phyloP scores from a whole-genome alignment of 176 grass and related monocot genomes.

The Thalia dealbata region DNA sequence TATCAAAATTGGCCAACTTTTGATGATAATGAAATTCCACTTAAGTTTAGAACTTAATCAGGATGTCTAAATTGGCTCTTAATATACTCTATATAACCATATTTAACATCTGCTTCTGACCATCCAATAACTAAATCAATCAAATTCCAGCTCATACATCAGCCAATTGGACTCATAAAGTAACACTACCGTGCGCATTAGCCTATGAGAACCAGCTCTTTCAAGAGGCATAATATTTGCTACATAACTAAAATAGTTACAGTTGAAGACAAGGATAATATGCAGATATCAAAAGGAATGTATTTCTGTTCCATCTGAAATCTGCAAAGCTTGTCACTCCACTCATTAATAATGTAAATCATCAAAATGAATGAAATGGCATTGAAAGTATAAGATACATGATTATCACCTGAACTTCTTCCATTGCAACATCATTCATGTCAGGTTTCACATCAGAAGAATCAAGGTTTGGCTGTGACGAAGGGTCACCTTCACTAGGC shows the following conservation, averaged over 20 bases:
- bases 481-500: slow-evolving; percentile 6
- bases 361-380: background rate
- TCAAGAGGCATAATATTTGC: background rate
- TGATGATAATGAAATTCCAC: background rate
- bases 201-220: background rate
- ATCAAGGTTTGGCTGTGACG: slow-evolving; percentile 2
- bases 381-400: background rate
- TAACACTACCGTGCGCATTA: background rate
- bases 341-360: background rate
- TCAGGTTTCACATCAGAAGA: slow-evolving; percentile 14
- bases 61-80: background rate
- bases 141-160: background rate
- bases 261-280: background rate
- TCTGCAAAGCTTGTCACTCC: background rate
- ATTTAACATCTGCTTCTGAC: background rate
- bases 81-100: background rate
- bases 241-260: background rate
- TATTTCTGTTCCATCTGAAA: too few species aligned
- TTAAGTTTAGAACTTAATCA: background rate
- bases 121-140: background rate
- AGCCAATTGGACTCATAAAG: background rate
- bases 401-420: slow-evolving; percentile 7
- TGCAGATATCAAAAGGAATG: background rate
- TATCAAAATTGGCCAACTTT: too few species aligned
- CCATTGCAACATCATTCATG: slow-evolving; percentile 10